phyloP scores from a whole-genome alignment of 352 stramenopile species.

The Phytophthora chlamydospora region DNA sequence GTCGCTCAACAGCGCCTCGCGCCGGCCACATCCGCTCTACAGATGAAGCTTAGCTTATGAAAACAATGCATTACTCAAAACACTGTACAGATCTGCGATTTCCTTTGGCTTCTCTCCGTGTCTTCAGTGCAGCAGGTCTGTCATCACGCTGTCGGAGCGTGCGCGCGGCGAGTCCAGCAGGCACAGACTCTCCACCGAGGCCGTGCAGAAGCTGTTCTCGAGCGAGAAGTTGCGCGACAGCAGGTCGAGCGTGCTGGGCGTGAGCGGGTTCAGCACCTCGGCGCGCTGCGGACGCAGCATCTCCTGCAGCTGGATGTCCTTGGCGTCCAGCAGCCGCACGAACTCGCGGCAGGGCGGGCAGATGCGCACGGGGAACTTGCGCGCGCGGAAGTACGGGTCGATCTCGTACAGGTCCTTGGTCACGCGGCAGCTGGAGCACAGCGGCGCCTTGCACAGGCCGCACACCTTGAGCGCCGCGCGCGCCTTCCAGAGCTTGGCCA shows the following conservation, averaged over 20 bases:
- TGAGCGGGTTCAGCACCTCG: conserved; percentile 32
- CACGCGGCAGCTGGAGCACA: conserved; percentile 38
- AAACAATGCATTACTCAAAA: background rate
- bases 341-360: conserved; percentile 36
- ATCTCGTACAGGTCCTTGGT: conserved; percentile 37
- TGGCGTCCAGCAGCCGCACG: conserved; percentile 32
- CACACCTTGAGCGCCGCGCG: conserved; percentile 24
- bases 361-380: conserved; percentile 33
- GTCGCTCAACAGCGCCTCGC: conserved; percentile 23
- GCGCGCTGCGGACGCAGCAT: conserved; percentile 26
- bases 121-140: conserved; percentile 32
- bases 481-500: conserved; percentile 25
- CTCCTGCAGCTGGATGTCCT: conserved; percentile 36
- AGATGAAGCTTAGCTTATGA: no score
- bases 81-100: no score
- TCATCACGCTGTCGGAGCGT: conserved; percentile 35
- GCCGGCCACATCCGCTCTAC: no score
- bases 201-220: conserved; percentile 39
- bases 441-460: conserved; percentile 32
- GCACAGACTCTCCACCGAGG: conserved; percentile 38
- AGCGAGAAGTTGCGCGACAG: conserved; percentile 40
- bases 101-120: no score
- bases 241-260: conserved; percentile 31
- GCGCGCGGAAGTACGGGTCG: conserved; percentile 31
- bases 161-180: conserved; percentile 30